Evolutionary conservation across 768 basidiomycete species (phyloP), one percentile per base, ranked within the genome.

Genomic region (Hygrocybe punicea): DNA sequence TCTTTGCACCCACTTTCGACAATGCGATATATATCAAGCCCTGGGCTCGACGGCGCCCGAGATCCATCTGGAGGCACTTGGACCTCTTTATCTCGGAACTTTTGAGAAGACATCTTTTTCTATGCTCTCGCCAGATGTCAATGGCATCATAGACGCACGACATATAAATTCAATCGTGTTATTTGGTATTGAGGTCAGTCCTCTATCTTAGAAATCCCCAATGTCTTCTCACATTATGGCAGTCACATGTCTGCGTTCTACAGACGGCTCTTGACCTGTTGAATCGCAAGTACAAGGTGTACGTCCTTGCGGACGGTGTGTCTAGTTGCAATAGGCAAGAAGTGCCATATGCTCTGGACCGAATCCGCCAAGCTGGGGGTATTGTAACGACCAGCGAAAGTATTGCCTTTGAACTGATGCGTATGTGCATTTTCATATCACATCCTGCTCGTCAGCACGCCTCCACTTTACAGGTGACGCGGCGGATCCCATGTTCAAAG

Each of bases 241-340:
- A 94, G 93, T 82, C 89, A 14, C 94, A 96, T 63, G 84, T 97
- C 58, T 97, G 94, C 65, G 84, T 96, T 8, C 78, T 93, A 6
- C 93, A 96, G 69, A 90, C 92, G 0, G 79, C 86, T 0, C 73
- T 94, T 16, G 85, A 88, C 58, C 78, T 96, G 11, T 69, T 88
- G 3, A 56, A 65, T 4, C 63, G 65, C 37, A 65, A 75, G 44
- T 71, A 73, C 56, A 65, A 65, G 8, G 84, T 89, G 6, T 83
- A 89, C 67, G 78, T 94, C 37, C 73, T 93, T 21, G 91, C 89
- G 1, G 93, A 97, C 65, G 92, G 86, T 14, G 85, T 95, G 14
- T 92, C 90, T 2, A 89, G 87, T 29, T 86, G 82, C 62, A 91
- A 93, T 71, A 77, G 78, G 47, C 86, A 86, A 59, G 94, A 97